phyloP scores from a whole-genome alignment of 176 grass and related monocot species.

The Poa pratensis region DNA sequence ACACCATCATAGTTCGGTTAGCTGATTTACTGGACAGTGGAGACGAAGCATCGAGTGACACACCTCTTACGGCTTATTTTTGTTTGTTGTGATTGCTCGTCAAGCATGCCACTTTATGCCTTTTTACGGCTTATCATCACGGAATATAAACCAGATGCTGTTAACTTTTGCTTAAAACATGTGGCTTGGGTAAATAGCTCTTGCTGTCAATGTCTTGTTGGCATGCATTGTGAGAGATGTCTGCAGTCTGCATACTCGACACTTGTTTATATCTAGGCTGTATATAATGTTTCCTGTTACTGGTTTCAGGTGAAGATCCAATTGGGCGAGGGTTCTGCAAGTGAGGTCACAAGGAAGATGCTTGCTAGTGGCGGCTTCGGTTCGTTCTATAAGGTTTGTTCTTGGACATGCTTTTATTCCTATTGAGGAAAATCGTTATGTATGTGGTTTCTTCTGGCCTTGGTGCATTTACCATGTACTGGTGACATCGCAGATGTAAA shows the following conservation, averaged over 20 bases:
- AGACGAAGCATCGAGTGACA: too few species aligned
- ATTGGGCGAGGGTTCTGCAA: slow-evolving; percentile 89
- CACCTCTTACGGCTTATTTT: too few species aligned
- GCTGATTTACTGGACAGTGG: not conserved
- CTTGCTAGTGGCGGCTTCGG: slow-evolving; percentile 75
- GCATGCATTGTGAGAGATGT: slow-evolving; percentile 10
- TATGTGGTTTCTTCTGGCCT: not conserved
- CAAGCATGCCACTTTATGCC: too few species aligned
- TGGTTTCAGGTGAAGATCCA: slow-evolving; percentile 94
- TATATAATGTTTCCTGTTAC: slow-evolving; percentile 24
- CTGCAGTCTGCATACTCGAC: not conserved
- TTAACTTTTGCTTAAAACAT: slow-evolving; percentile 8
- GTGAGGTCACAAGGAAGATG: slow-evolving; percentile 80
- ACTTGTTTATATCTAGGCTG: not conserved
- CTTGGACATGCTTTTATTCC: not conserved
- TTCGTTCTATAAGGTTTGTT: slow-evolving; percentile 85
- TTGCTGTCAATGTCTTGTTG: slow-evolving; percentile 32
- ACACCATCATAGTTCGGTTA: not conserved
- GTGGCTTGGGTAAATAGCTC: slow-evolving; percentile 12
- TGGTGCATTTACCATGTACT: not conserved
- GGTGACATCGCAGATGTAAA: not conserved
- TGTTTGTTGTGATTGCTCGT: too few species aligned
- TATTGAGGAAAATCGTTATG: not conserved
- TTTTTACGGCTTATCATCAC: not conserved
- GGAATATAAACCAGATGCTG: not conserved